Evolutionary conservation across 2,329 filamentous ascomycete genomes (phyloP), one percentile per base, ranked within the genome.

Genomic region (Phaeomoniella chlamydospora): DNA sequence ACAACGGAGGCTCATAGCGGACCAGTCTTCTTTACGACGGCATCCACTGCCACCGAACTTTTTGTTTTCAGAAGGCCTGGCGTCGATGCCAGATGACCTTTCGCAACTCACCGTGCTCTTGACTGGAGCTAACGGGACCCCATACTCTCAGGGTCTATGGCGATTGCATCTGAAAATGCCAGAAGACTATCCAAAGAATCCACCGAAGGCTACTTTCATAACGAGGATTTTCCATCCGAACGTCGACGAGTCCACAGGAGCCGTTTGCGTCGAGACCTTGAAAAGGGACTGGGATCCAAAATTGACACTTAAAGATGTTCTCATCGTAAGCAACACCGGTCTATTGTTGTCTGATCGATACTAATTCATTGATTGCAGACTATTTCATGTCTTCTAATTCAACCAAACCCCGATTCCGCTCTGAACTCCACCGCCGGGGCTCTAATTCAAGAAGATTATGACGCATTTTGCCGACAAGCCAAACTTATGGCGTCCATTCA

Each of bases 171-270:
- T 78, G 33, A 64, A 67, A 32, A 74, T 77, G 19, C 74, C 74
- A 0, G 57, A 39, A 5, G 47, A 51, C 36, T 52, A 51, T 22
- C 67, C 67, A 9, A 51, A 53, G 29, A 52, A 53, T 13, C 65
- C 67, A 12, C 68, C 68, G 0, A 77, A 72, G 29, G 74, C 73
- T 2, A 62, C 64, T 18, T 77, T 78, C 48, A 64, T 63, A 37
- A 77, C 73, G 2, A 61, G 65, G 4, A 70, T 77, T 43, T 78
- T 72, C 64, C 74, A 78, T 44, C 74, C 74, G 0, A 78, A 78
- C 45, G 68, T 78, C 34, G 73, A 77, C 42, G 70, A 74, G 36
- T 57, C 61, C n/a, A 71, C 68, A 0, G 74, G 74, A 4, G 67
- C 67, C 1, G 71, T 78, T 3, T 78, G 74, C 41, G 70, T 78